Conservation (phyloP, 345 rosid species). For the Aurinia saxatilis region DNA sequence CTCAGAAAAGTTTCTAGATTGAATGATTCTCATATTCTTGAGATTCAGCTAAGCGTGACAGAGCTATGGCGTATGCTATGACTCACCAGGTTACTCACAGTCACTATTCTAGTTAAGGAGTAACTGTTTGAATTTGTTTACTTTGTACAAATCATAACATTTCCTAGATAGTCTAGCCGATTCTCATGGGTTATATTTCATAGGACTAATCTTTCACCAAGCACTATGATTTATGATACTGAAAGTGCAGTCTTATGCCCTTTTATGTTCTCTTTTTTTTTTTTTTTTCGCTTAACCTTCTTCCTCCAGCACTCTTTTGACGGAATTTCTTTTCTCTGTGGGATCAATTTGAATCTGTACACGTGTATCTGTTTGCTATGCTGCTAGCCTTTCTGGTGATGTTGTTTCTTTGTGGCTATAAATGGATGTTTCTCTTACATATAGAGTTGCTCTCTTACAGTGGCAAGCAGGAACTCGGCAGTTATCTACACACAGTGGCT, state of each 20-base stretch:
- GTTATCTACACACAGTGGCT: slow-evolving; percentile 50
- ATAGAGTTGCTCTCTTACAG: slow-evolving; percentile 35
- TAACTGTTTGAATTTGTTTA: background rate
- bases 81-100: slow-evolving; percentile 76
- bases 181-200: background rate
- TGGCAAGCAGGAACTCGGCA: slow-evolving; percentile 96
- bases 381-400: background rate
- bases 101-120: background rate
- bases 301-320: too few species aligned
- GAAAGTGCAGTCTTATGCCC: background rate
- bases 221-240: background rate
- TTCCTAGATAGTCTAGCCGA: background rate
- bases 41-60: slow-evolving; percentile 92
- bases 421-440: background rate
- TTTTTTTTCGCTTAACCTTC: too few species aligned
- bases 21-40: slow-evolving; percentile 62
- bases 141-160: too few species aligned
- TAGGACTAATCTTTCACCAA: background rate
- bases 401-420: background rate
- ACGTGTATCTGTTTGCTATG: background rate
- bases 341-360: background rate
- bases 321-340: too few species aligned
- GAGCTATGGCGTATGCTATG: slow-evolving; percentile 99
- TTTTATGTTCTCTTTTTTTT: too few species aligned
- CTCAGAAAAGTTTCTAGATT: slow-evolving; percentile 72